These are phyloP conservation scores for Huntiella decipiens DNA, from an alignment of 2,329 filamentous ascomycete genomes.

Conservation along the genomic window DNA sequence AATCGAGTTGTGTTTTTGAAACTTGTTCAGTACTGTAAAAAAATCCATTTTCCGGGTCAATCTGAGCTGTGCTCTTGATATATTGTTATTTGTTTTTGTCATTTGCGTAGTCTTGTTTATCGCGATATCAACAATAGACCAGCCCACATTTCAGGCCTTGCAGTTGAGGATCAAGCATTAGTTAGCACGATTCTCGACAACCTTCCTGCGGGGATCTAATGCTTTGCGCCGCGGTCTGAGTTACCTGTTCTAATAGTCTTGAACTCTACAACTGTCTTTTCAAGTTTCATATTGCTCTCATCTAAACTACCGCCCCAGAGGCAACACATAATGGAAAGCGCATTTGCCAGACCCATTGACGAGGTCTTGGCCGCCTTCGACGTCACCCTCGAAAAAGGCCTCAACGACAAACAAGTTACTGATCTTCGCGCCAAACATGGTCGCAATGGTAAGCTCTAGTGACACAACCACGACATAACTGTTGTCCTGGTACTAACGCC, in stretches of 20 bases:
- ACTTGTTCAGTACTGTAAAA: too few species aligned
- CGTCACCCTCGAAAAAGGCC: conserved; percentile 34
- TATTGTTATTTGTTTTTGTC: too few species aligned
- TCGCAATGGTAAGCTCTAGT: conserved; percentile 35
- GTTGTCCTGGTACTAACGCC: neutral
- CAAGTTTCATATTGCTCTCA: neutral
- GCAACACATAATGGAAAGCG: conserved; percentile 35
- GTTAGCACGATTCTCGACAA: neutral
- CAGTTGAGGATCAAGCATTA: neutral
- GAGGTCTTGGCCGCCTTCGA: conserved; percentile 40
- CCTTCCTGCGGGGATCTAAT: too few species aligned
- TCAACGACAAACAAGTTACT: conserved; percentile 39
- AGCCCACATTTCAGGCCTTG: neutral
- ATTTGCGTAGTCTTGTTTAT: neutral
- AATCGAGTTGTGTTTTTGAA: too few species aligned
- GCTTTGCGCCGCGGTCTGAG: too few species aligned
- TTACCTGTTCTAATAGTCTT: neutral
- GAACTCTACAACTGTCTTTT: neutral
- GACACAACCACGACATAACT: neutral
- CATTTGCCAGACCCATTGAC: conserved; percentile 37
- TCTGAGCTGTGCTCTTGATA: too few species aligned
- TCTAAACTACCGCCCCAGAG: neutral
- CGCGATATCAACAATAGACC: neutral
- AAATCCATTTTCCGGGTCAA: too few species aligned
- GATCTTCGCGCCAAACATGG: conserved; percentile 39